phyloP scores from a whole-genome alignment of 768 basidiomycete genomes.

The Russula vinacea region DNA sequence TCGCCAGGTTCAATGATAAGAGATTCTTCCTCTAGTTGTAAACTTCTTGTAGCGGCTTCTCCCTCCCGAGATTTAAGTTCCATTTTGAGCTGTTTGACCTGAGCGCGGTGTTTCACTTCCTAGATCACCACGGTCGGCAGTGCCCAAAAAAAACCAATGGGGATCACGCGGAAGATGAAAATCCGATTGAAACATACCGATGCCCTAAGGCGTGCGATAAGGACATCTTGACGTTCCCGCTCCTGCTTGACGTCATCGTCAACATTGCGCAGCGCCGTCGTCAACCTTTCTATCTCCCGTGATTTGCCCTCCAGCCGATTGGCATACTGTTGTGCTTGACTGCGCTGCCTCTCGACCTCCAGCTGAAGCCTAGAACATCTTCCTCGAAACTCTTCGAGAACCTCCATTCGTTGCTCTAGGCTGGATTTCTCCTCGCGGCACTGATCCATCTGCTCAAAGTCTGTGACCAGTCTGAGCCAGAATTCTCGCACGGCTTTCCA shows the following conservation, averaged over 20 bases:
- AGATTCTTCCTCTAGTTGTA: slow-evolving; percentile 15
- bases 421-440: background rate
- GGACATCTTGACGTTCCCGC: background rate
- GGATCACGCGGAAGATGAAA: background rate
- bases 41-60: background rate
- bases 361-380: background rate
- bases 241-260: background rate
- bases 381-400: background rate
- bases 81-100: slow-evolving; percentile 19
- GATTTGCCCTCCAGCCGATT: background rate
- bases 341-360: background rate
- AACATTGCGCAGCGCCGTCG: background rate
- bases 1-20: slow-evolving; percentile 15
- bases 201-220: slow-evolving; percentile 18
- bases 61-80: slow-evolving; percentile 8
- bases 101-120: slow-evolving; percentile 19
- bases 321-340: background rate
- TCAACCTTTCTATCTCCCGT: slow-evolving; percentile 7
- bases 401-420: background rate
- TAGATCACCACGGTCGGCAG: background rate
- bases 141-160: background rate
- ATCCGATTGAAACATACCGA: slow-evolving; percentile 10
- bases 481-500: slow-evolving; percentile 25
- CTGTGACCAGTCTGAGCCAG: slow-evolving; percentile 9
- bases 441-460: background rate